Percentiles rank a stretch among this genome's conserved stretches.
These are phyloP conservation scores for Lepidium didymum DNA, from an alignment of 345 rosid species.

Conservation along the genomic window DNA sequence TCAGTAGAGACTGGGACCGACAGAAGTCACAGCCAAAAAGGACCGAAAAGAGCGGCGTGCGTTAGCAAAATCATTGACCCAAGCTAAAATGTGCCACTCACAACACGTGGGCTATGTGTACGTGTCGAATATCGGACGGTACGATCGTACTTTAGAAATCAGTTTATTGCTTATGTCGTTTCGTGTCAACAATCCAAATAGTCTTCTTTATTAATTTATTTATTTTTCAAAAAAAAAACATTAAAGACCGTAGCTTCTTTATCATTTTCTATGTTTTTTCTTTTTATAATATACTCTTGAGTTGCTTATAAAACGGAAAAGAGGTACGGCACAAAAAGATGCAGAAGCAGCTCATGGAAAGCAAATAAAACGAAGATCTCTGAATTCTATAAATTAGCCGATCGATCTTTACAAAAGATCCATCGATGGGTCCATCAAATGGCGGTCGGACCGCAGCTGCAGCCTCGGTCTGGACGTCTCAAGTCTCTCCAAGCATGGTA, in stretches of 20 bases:
- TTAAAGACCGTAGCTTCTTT: background rate
- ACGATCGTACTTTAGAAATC: constrained; percentile 1
- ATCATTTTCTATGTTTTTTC: background rate
- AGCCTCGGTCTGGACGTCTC: background rate
- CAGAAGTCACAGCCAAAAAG: background rate
- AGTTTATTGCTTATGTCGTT: constrained; percentile 3
- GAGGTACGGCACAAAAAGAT: background rate
- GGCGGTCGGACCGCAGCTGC: background rate
- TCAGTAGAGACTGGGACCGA: background rate
- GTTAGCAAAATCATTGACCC: constrained; percentile 18
- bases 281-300: background rate
- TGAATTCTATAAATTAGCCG: background rate
- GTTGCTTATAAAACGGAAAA: constrained; percentile 3
- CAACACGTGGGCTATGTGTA: constrained; percentile 3
- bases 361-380: background rate
- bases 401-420: background rate
- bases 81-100: constrained; percentile 11
- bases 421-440: background rate
- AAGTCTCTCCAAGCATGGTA: background rate
- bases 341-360: background rate
- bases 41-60: constrained; percentile 7
- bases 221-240: background rate
- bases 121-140: constrained; percentile 18
- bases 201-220: background rate
- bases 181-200: constrained; percentile 19